Evolutionary conservation across 2,329 filamentous ascomycete species (phyloP), one percentile per base, ranked within the genome.

Genomic region (Cladophialophora bantiana): DNA sequence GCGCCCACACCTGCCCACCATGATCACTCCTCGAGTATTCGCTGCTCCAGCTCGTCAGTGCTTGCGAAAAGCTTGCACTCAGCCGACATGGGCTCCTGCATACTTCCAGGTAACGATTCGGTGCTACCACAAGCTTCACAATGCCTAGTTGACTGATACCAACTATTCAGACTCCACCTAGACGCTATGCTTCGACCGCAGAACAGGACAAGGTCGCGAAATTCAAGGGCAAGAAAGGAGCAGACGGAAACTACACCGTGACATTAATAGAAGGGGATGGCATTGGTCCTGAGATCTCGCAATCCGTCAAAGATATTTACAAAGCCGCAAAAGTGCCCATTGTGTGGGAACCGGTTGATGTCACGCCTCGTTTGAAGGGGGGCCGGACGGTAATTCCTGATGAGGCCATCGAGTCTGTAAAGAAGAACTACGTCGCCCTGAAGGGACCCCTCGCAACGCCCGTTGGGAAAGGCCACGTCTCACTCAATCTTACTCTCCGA

Each of bases 291-390:
- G 94, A 99, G 84, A 99, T 99, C 79, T 89, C 95, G 73, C 90
- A 97, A 83, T 96, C 95, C 59, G 94, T 99, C 78, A 99, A 98
- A 89, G 92, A 97, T 81, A 99, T 99, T 83, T 99, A 97, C 84
- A 86, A 89, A 76, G 95, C 95, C 75, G 95, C 95, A 76, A 92
- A 96, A 81, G 94, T 96, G 84, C 95, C 95, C 70, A 90, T 99
- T 81, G 89, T 94, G 79, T 99, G 95, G 95, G 96, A 99, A 82
- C 90, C 94, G 70, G 90, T 97, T 78, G 95, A 98, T 81, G 95
- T 99, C 73, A 97, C 93, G 64, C 95, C 95, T 70, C 91, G 90
- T 76, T 82, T 99, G 74, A 94, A 94, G 84, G 90, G 98, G 77
- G 95, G 96, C 83, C 96, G 92, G 87, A 98, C 94, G 59, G 90